Evolutionary conservation across 2,329 filamentous ascomycete species (phyloP), one percentile per base, ranked within the genome.

Genomic region (Orbilia ellipsospora): DNA sequence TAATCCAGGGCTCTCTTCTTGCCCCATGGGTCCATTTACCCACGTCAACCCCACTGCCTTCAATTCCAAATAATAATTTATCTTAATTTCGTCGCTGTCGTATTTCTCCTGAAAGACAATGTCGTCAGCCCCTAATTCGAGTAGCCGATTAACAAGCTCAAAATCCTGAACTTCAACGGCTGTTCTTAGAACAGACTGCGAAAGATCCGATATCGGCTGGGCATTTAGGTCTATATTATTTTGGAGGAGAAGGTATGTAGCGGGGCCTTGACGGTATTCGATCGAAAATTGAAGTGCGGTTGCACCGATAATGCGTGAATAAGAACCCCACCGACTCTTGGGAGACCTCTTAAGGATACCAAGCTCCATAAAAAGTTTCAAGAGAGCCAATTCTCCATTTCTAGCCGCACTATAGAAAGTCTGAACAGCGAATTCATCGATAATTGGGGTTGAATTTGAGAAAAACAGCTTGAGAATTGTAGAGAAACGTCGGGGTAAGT

Each of bases 221-320:
- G 23, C 55, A 13, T 68, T 68, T 16, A 68, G 16, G 44, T 68
- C 55, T 16, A 52, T 50, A 16, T 31, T 12, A 18, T 54, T 44
- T 5, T 16, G 54, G 2, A 68, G 45, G 7, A 68, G 48, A 52
- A 20, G 18, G 5, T 15, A 52, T 52, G 48, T 52, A 52, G 18
- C n/a, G n/a, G 16, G 16, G 7, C 63, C 63, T 59, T 66, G 52
- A 0, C 63, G 63, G 42, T 50, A 66, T 42, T 66, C 63, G 10
- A 66, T 66, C 10, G 63, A 57, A 36, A 66, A 66, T 13, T 66
- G 63, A n/a, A 66, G 40, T 1, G 63, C 63, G 13, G 63, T 66
- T 40, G 31, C 52, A 15, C 63, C 63, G 26, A 66, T 66, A 16
- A 51, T 16, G 6, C 45, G 15, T 16, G 40, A 13, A 23, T 66